A percentile compares a stretch with the other conserved stretches of the same genome.
Evolutionary conservation across 2,329 filamentous ascomycete genomes (phyloP).

Genomic region (Exophiala bonariae): DNA sequence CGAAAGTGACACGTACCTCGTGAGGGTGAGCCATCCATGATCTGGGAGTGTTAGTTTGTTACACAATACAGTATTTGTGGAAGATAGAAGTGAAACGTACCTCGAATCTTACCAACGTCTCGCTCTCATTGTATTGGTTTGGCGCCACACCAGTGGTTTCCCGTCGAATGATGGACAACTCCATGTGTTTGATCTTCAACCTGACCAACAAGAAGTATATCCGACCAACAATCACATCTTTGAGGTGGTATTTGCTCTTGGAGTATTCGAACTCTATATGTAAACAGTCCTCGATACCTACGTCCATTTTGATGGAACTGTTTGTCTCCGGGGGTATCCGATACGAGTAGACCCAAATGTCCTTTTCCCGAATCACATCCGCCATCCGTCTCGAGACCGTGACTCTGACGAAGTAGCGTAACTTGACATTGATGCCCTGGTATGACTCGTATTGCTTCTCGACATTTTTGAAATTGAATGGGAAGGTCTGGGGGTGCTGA

Average conservation of each 20-base stretch:
- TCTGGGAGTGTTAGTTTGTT: slow-evolving; percentile 57
- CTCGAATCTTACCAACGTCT: slow-evolving; percentile 96
- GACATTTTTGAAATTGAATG: slow-evolving; percentile 99
- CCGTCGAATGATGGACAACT: slow-evolving; percentile 92
- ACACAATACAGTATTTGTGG: slow-evolving; percentile 13
- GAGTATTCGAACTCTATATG: slow-evolving; percentile 99
- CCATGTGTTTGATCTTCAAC: slow-evolving; percentile 99
- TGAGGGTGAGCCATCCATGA: slow-evolving; percentile 99
- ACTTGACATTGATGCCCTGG: slow-evolving; percentile 98
- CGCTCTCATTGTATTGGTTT: slow-evolving; percentile 99
- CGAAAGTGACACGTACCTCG: slow-evolving; percentile 62
- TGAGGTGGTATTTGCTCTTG: slow-evolving; percentile 98
- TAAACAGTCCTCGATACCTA: slow-evolving; percentile 97
- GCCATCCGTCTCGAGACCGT: slow-evolving; percentile 96
- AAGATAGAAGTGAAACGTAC: slow-evolving; percentile 43
- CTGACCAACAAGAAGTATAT: slow-evolving; percentile 98
- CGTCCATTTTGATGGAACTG: slow-evolving; percentile 99
- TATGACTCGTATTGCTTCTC: slow-evolving; percentile 99
- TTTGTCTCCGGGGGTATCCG: slow-evolving; percentile 97
- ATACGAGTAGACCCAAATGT: slow-evolving; percentile 99
- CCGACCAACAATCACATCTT: slow-evolving; percentile 96
- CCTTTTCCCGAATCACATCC: slow-evolving; percentile 97
- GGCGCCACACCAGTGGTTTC: slow-evolving; percentile 96
- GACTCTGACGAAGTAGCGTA: slow-evolving; percentile 96
- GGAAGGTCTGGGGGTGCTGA: slow-evolving; percentile 96